Evolutionary conservation across 257 asterid species (phyloP).

Genomic region (Solanum rostratum): DNA sequence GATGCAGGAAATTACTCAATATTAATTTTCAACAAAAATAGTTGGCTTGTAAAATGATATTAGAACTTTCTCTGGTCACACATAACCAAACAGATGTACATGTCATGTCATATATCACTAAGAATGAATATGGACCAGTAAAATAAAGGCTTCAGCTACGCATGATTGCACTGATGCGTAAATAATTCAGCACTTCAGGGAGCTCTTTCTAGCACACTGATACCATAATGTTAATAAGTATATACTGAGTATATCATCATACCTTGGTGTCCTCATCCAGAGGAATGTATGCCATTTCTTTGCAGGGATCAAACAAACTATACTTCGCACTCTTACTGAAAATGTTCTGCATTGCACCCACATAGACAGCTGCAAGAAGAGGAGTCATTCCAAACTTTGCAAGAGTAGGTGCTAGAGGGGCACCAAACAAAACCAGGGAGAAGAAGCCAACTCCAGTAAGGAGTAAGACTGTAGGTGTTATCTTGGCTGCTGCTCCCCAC

Average conservation of each 20-base stretch:
- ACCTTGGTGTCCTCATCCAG: constrained; percentile 99
- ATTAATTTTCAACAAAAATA: neutral
- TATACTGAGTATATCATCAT: neutral
- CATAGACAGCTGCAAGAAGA: constrained; percentile 92
- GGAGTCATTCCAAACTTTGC: constrained; percentile 86
- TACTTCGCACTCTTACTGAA: constrained; percentile 97
- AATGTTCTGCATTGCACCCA: constrained; percentile 95
- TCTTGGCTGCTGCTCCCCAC: constrained; percentile 95
- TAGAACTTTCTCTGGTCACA: neutral
- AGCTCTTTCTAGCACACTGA: neutral
- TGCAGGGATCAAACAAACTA: constrained; percentile 97
- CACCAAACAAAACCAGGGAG: constrained; percentile 77
- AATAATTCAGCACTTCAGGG: neutral
- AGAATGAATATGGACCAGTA: neutral
- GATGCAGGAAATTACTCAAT: constrained; percentile 1
- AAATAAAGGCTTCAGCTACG: neutral
- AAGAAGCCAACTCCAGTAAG: constrained; percentile 90
- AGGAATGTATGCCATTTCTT: constrained; percentile 99
- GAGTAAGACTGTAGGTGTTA: constrained; percentile 89
- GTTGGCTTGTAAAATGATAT: neutral
- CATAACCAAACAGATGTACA: neutral
- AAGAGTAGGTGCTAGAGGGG: constrained; percentile 67
- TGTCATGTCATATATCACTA: neutral
- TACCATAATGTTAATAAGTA: neutral
- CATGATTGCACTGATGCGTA: neutral